Percentiles rank a stretch among this genome's conserved stretches.
Evolutionary conservation across 306 rosid genomes (phyloP).

Genomic region (Ochetophila trinervis): DNA sequence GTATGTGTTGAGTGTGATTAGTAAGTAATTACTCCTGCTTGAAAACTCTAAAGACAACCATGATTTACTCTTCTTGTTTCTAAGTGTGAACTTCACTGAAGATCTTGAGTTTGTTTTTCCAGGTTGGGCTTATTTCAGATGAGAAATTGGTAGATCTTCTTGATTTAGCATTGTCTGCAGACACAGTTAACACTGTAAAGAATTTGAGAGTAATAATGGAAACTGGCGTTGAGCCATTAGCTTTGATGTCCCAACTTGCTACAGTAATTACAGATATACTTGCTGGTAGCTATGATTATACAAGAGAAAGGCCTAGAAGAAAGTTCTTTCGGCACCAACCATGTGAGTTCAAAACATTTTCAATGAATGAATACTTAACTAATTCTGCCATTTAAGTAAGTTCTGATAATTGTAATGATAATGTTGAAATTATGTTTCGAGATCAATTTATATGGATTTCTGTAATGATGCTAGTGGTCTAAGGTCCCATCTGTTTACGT

Average conservation of each 20-base stretch:
- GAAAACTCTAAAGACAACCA: not conserved
- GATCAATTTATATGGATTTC: not conserved
- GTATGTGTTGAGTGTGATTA: too few relatives aligned
- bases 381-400: slow-evolving; percentile 15
- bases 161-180: slow-evolving; percentile 95
- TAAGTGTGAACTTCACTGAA: slow-evolving; percentile 17
- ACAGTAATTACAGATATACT: slow-evolving; percentile 95
- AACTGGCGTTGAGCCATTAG: slow-evolving; percentile 92
- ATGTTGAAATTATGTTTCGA: not conserved
- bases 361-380: not conserved
- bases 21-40: not conserved
- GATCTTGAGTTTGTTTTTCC: slow-evolving; percentile 26
- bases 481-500: too few relatives aligned
- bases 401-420: not conserved
- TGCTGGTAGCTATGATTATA: slow-evolving; percentile 83
- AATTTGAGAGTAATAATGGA: slow-evolving; percentile 89
- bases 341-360: slow-evolving; percentile 45
- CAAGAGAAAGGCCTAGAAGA: slow-evolving; percentile 70
- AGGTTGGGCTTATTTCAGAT: slow-evolving; percentile 98
- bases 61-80: slow-evolving; percentile 1
- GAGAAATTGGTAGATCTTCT: slow-evolving; percentile 96
- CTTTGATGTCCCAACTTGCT: slow-evolving; percentile 96
- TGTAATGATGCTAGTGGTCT: slow-evolving; percentile 6
- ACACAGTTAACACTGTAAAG: slow-evolving; percentile 94
- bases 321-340: slow-evolving; percentile 86